Percentiles rank a stretch among this genome's conserved stretches.
Evolutionary conservation across 2,329 filamentous ascomycete species (phyloP).

Genomic region (Cytospora piceicola): DNA sequence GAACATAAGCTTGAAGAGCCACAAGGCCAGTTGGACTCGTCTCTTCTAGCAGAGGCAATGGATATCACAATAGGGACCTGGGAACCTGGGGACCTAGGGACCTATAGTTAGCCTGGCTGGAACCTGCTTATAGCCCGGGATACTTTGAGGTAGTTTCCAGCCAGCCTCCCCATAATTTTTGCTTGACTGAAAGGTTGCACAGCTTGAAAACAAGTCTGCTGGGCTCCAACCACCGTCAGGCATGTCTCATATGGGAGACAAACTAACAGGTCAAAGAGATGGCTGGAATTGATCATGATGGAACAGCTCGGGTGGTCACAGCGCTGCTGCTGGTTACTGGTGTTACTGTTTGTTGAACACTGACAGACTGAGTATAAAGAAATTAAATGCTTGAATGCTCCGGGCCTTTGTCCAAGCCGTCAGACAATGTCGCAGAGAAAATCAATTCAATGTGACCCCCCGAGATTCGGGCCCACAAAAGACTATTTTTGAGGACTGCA

Average conservation of each 20-base stretch:
- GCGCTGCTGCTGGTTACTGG: neutral
- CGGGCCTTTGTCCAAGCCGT: neutral
- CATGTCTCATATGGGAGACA: neutral
- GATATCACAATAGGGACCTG: neutral
- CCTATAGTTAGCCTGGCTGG: constrained; percentile 7
- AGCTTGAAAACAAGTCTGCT: constrained; percentile 18
- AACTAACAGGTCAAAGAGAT: constrained; percentile 2
- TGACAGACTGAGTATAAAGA: neutral
- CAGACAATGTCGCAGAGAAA: neutral
- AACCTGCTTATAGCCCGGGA: constrained; percentile 14
- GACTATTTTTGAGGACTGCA: neutral
- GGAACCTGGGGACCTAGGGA: no score
- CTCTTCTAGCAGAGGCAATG: neutral
- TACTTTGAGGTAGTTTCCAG: constrained; percentile 5
- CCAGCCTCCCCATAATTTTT: neutral
- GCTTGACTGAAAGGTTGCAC: constrained; percentile 16
- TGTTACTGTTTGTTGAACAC: neutral
- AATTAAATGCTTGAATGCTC: neutral
- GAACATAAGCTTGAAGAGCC: neutral
- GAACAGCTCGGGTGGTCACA: neutral
- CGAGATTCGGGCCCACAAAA: constrained; percentile 2
- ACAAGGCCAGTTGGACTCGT: neutral
- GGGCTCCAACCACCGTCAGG: constrained; percentile 6
- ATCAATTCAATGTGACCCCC: neutral
- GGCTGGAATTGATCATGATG: neutral